These are phyloP conservation scores for Pichia inconspicua DNA, from an alignment of 1,139 yeast species.

Conservation along the genomic window DNA sequence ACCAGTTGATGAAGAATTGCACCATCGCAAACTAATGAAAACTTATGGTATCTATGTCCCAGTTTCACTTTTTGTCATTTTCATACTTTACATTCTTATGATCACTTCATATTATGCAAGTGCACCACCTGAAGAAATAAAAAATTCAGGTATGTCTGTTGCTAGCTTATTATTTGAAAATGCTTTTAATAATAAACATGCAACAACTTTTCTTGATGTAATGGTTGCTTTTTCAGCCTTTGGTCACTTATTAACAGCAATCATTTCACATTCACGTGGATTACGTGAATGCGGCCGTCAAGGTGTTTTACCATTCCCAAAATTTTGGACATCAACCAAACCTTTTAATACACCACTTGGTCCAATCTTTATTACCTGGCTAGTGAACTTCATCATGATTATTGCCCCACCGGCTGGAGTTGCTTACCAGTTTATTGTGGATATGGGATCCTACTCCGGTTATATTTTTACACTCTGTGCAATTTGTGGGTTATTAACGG, in stretches of 20 bases:
- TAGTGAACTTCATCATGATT: constrained; percentile 34
- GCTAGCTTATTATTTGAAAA: constrained; percentile 33
- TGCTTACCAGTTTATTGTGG: constrained; percentile 37
- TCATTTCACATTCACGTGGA: constrained; percentile 36
- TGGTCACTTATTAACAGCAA: constrained; percentile 36
- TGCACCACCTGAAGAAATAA: constrained; percentile 28
- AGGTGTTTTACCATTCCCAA: constrained; percentile 38
- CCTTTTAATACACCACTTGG: constrained; percentile 39
- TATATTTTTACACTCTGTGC: constrained; percentile 33
- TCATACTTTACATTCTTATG: constrained; percentile 31
- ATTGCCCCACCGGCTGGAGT: constrained; percentile 41
- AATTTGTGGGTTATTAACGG: constrained; percentile 31
- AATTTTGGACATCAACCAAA: constrained; percentile 35
- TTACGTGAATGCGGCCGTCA: constrained; percentile 42
- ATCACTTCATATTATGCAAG: constrained; percentile 38
- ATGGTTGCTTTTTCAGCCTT: constrained; percentile 38
- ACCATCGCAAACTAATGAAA: constrained; percentile 25
- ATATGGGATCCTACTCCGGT: constrained; percentile 29
- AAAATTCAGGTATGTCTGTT: constrained; percentile 29
- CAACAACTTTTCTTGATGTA: constrained; percentile 31
- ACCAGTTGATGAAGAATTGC: constrained; percentile 27
- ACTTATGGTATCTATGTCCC: constrained; percentile 34
- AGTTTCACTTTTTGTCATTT: constrained; percentile 30
- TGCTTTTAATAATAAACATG: constrained; percentile 30
- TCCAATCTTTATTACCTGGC: constrained; percentile 32